Evolutionary conservation across 176 grass and related monocot genomes (phyloP).

Genomic region (Aegilops bicornis): DNA sequence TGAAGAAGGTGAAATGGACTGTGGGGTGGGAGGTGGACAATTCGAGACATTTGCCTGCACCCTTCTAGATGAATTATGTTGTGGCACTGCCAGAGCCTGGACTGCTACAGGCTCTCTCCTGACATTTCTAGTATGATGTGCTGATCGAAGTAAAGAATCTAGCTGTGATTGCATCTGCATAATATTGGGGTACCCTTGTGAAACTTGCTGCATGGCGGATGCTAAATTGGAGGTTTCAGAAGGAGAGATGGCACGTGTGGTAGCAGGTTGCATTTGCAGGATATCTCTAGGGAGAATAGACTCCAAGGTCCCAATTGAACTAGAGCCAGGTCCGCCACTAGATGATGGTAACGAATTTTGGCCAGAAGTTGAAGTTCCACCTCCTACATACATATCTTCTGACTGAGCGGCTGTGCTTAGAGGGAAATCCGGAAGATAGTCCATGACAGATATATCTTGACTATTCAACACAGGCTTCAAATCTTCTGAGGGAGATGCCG

Average conservation of each 20-base stretch:
- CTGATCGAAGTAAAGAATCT: constrained; percentile 31
- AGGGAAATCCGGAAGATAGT: constrained; percentile 34
- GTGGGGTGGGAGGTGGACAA: constrained; percentile 29
- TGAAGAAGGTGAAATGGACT: constrained; percentile 29
- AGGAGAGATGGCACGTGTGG: constrained; percentile 48
- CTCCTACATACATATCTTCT: background rate
- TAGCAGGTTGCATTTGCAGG: constrained; percentile 43
- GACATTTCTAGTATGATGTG: constrained; percentile 52
- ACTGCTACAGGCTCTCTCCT: constrained; percentile 49
- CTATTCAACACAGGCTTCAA: constrained; percentile 61
- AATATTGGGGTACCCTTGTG: constrained; percentile 31
- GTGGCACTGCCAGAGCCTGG: constrained; percentile 59
- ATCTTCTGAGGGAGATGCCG: constrained; percentile 49
- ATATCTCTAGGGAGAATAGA: constrained; percentile 59
- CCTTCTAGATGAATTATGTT: constrained; percentile 58
- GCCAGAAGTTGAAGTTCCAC: constrained; percentile 37
- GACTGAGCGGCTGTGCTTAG: constrained; percentile 8
- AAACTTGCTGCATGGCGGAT: constrained; percentile 22
- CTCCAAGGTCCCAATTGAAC: constrained; percentile 70
- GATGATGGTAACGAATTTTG: constrained; percentile 32
- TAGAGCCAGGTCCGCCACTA: constrained; percentile 10
- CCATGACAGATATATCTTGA: constrained; percentile 40
- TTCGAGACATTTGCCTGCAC: constrained; percentile 38
- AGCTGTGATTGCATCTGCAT: constrained; percentile 28
- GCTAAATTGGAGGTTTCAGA: constrained; percentile 46